phyloP scores from a whole-genome alignment of 2,329 filamentous ascomycete species.

The Dothideomycetes sp. region DNA sequence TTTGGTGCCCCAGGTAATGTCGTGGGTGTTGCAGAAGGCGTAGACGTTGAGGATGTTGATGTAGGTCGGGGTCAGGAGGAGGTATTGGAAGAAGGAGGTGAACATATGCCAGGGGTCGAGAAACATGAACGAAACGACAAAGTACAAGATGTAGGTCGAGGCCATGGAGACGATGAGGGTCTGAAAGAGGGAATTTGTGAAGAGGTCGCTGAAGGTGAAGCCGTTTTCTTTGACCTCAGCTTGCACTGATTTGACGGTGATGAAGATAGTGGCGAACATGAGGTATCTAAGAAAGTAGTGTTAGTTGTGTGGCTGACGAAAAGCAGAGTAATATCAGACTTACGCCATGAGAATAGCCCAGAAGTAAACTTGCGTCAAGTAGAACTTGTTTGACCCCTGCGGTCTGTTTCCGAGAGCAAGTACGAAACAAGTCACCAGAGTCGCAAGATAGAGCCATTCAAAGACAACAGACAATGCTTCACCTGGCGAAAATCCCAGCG shows the following conservation, averaged over 20 bases:
- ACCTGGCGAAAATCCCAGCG: conserved; percentile 66
- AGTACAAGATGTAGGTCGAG: conserved; percentile 88
- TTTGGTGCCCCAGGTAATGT: conserved; percentile 96
- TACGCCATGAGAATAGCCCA: conserved; percentile 92
- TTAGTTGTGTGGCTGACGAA: background rate
- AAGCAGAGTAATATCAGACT: conserved; percentile 24
- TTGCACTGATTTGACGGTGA: conserved; percentile 79
- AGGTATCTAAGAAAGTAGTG: conserved; percentile 50
- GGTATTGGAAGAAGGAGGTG: conserved; percentile 86
- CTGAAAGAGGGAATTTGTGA: conserved; percentile 83
- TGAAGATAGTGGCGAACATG: conserved; percentile 88
- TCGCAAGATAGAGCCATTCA: conserved; percentile 90
- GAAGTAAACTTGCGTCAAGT: conserved; percentile 97
- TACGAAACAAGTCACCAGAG: conserved; percentile 88
- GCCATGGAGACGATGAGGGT: conserved; percentile 85
- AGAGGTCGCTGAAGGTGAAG: conserved; percentile 63
- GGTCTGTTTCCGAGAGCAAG: conserved; percentile 89
- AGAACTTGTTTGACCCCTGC: conserved; percentile 84
- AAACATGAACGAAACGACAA: conserved; percentile 85
- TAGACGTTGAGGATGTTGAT: conserved; percentile 99
- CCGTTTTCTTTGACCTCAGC: conserved; percentile 50
- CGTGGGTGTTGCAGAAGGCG: conserved; percentile 96
- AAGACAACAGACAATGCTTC: conserved; percentile 79
- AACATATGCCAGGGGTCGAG: conserved; percentile 99
- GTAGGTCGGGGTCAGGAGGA: conserved; percentile 89